Evolutionary conservation across 163 green algal species (phyloP), one percentile per base, ranked within the genome.

Genomic region (Scenedesmus sp.): DNA sequence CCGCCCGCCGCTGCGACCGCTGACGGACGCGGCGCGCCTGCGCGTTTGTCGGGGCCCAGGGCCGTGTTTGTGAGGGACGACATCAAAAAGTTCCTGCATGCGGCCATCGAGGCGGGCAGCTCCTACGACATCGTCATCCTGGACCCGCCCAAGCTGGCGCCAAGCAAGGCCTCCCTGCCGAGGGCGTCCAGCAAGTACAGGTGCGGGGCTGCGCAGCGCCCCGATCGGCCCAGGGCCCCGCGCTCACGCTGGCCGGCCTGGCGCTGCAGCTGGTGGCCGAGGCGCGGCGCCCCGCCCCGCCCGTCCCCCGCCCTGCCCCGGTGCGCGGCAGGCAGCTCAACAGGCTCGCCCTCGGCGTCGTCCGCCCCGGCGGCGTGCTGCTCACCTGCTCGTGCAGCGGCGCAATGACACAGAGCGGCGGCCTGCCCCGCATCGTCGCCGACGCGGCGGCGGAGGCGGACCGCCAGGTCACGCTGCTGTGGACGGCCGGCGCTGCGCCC

Each of bases 101-200:
- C n/a, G n/a, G n/a, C n/a, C n/a, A n/a, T 83, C 11, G 70, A 83
- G 20, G 44, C n/a, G 4, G 58, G 65, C 22, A 42, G 78, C 53
- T 53, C 77, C 50, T 98, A 85, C 78, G 94, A 98, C 86, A 51
- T 98, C 1, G 88, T 99, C 22, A 80, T 98, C 1, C 83, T 98
- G 50, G 96, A 99, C 79, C 96, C 96, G 1, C 96, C 96, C 39
- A 99, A 99, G 83, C 89, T 99, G 56, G 94, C n/a, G n/a, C n/a
- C n/a, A n/a, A n/a, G n/a, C n/a, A n/a, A 60, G 72, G 17, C 20
- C 1, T 66, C 62, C 10, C 62, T 81, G 22, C 24, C 17, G 17
- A 34, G 63, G 1, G 75, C 75, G 2, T 45, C 56, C 2, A 13
- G n/a, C 47, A 92, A 92, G 85, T 98, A 98, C 85, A 60, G 75